Conservation (phyloP, 2,329 filamentous ascomycete genomes). For the Colletotrichum karsti region DNA sequence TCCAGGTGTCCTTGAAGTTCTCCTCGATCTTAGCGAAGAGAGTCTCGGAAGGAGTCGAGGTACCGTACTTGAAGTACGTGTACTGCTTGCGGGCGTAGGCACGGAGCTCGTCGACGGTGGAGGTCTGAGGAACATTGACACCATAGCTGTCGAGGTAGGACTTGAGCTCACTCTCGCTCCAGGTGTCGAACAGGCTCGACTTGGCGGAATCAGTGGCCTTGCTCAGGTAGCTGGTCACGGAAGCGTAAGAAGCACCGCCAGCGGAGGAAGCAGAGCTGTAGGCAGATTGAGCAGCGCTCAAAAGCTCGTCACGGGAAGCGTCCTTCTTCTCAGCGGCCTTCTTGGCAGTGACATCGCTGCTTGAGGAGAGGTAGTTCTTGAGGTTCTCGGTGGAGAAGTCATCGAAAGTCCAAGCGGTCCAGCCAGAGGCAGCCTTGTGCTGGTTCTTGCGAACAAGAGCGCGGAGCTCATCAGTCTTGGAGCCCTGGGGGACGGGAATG, state of each 20-base stretch:
- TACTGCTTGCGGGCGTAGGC: constrained; percentile 77
- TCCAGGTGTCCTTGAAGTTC: constrained; percentile 54
- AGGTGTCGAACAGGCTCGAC: constrained; percentile 73
- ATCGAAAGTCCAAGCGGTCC: constrained; percentile 81
- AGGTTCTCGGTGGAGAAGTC: constrained; percentile 78
- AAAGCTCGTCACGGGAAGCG: constrained; percentile 76
- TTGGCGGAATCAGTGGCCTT: constrained; percentile 73
- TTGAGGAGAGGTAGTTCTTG: constrained; percentile 62
- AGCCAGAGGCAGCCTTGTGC: constrained; percentile 74
- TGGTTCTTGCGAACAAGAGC: constrained; percentile 78
- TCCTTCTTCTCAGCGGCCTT: constrained; percentile 69
- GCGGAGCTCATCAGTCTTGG: constrained; percentile 77
- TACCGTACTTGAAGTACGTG: constrained; percentile 82
- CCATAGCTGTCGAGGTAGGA: constrained; percentile 83
- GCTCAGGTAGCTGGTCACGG: constrained; percentile 75
- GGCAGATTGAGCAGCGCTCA: constrained; percentile 69
- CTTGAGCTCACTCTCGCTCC: constrained; percentile 80
- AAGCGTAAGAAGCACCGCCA: constrained; percentile 68
- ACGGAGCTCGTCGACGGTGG: constrained; percentile 73
- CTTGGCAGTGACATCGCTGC: constrained; percentile 64
- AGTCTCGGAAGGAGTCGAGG: constrained; percentile 70
- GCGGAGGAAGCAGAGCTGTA: constrained; percentile 68
- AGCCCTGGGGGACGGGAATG: constrained; percentile 76
- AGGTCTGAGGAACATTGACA: constrained; percentile 72
- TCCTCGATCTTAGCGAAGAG: constrained; percentile 71